These are phyloP conservation scores for Fusarium subglutinans DNA, from an alignment of 2,329 filamentous ascomycete genomes.

Conservation along the genomic window DNA sequence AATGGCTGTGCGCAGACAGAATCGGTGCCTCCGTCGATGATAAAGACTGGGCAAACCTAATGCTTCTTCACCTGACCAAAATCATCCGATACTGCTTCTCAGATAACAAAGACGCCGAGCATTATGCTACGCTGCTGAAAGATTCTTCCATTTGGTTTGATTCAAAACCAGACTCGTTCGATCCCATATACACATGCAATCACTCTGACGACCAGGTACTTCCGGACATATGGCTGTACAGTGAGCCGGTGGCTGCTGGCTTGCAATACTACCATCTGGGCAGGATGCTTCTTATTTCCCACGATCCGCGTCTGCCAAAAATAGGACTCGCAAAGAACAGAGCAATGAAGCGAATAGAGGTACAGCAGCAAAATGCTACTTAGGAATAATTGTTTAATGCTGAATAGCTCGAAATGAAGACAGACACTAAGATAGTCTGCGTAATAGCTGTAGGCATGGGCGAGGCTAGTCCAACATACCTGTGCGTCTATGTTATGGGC, in stretches of 20 bases:
- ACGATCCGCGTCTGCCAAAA: conserved; percentile 40
- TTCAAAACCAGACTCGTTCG: conserved; percentile 39
- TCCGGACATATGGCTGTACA: conserved; percentile 41
- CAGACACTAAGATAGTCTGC: conserved; percentile 40
- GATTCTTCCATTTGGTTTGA: conserved; percentile 37
- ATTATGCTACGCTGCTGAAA: conserved; percentile 32
- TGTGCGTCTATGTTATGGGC: conserved; percentile 16
- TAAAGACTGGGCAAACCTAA: conserved; percentile 31
- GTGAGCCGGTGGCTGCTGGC: conserved; percentile 36
- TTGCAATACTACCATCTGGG: conserved; percentile 43
- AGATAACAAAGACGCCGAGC: conserved; percentile 16
- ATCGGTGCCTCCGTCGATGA: conserved; percentile 24
- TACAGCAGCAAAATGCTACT: neutral
- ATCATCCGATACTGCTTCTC: conserved; percentile 42
- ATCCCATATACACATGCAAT: conserved; percentile 32
- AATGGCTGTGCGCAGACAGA: neutral
- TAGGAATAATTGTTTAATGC: neutral
- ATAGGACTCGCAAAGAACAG: conserved; percentile 31
- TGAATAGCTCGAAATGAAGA: conserved; percentile 30
- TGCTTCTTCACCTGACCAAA: conserved; percentile 38
- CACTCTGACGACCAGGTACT: conserved; percentile 11
- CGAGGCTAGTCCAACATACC: conserved; percentile 34
- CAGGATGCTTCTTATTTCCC: conserved; percentile 40
- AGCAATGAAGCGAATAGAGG: conserved; percentile 23
- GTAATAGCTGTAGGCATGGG: conserved; percentile 39